phyloP scores from a whole-genome alignment of 2,329 filamentous ascomycete species.

The Pseudogymnoascus sp. region DNA sequence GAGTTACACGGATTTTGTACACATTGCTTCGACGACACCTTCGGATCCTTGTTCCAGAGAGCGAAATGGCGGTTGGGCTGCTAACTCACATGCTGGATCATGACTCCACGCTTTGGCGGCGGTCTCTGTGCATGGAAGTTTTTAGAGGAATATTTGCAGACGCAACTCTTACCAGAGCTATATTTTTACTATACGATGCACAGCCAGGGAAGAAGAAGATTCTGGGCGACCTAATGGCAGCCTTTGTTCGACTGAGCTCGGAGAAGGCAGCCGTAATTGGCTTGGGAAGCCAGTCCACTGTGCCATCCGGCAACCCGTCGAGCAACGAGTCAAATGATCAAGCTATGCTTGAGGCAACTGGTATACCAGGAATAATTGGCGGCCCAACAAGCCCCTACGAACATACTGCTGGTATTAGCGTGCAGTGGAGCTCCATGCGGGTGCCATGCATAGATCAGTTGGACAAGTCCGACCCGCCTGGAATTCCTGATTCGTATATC shows the following conservation, averaged over 20 bases:
- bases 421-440: slow-evolving; percentile 81
- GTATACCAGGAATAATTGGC: slow-evolving; percentile 79
- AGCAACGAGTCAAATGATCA: slow-evolving; percentile 58
- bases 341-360: slow-evolving; percentile 80
- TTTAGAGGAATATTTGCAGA: slow-evolving; percentile 81
- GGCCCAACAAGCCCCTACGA: slow-evolving; percentile 59
- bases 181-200: slow-evolving; percentile 74
- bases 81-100: slow-evolving; percentile 83
- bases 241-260: slow-evolving; percentile 84
- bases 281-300: slow-evolving; percentile 77
- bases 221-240: slow-evolving; percentile 72
- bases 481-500: slow-evolving; percentile 83
- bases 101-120: slow-evolving; percentile 75
- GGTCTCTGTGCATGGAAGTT: slow-evolving; percentile 83
- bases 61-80: slow-evolving; percentile 71
- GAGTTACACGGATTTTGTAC: slow-evolving; percentile 74
- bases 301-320: slow-evolving; percentile 56
- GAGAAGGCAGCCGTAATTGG: slow-evolving; percentile 88
- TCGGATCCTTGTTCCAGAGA: slow-evolving; percentile 64
- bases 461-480: slow-evolving; percentile 79
- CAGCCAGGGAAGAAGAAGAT: slow-evolving; percentile 64
- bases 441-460: slow-evolving; percentile 88
- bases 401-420: slow-evolving; percentile 70
- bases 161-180: slow-evolving; percentile 64
- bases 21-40: slow-evolving; percentile 74